Conservation (phyloP, 148 eudicot genomes). For the Rhododendron kiyosumense region DNA sequence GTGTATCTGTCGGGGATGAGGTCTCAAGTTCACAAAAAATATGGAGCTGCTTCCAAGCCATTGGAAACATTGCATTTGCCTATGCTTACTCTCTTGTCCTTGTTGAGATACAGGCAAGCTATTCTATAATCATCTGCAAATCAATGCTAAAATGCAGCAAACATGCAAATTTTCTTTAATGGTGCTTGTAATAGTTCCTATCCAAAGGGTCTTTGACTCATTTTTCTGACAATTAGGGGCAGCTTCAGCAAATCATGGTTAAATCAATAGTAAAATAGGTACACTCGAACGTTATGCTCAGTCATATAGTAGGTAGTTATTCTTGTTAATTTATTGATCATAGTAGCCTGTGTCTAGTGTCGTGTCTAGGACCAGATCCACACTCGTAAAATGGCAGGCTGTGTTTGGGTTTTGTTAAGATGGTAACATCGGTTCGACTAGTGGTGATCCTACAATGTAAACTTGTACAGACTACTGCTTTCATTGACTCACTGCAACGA, state of each 20-base stretch:
- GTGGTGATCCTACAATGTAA: background rate
- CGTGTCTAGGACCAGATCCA: background rate
- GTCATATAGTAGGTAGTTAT: background rate
- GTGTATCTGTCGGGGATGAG: constrained; percentile 31
- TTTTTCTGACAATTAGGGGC: background rate
- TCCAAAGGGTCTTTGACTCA: background rate
- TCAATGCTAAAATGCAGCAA: background rate
- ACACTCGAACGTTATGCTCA: background rate
- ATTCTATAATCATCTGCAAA: background rate
- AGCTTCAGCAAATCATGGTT: too few species aligned
- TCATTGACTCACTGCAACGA: background rate
- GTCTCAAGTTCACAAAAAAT: constrained; percentile 24
- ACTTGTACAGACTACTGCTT: background rate
- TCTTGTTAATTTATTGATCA: background rate
- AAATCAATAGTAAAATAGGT: background rate
- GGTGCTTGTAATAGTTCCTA: background rate
- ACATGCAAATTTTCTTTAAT: background rate
- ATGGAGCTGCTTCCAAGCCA: constrained; percentile 38
- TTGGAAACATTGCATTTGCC: constrained; percentile 64
- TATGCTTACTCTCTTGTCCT: constrained; percentile 51
- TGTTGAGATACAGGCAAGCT: constrained; percentile 45
- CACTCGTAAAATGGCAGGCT: background rate
- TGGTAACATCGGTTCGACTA: background rate
- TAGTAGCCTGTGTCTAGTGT: background rate
- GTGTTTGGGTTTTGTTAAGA: background rate